Base-by-base conservation (phyloP, 1,139 yeast species). In the Scheffersomyces insectosa region DNA sequence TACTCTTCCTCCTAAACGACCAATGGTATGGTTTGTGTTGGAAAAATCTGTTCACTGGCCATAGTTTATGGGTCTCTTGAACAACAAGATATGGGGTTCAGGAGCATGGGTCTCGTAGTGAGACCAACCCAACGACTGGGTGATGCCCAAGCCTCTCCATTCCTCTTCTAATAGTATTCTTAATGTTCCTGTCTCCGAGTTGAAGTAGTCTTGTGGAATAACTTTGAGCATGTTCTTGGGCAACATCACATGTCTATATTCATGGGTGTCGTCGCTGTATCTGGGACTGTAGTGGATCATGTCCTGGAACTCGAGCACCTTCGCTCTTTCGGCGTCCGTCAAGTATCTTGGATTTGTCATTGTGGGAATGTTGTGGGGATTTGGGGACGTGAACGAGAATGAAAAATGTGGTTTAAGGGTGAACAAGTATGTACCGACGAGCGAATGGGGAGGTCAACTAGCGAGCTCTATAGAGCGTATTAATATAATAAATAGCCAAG, bases 41-140 rank as follows among this genome's bases (percentile, higher is more conserved):
- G 8, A 20, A 5, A 5, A 7, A 20, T 7, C 25, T 20, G 25
- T 8, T 20, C 25, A 50, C 51, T 47, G 62, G 36, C 63, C 60
- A 42, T 65, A 68, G 51, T 70, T 71, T 44, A 66, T 70, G 44
- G 85, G 79, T 57, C 89, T 74, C 63, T 91, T 93, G 73, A 95
- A 95, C 51, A 95, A 75, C 49, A 95, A 72, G 49, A 95, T 93
- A 62, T 95, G 99, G 25, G 99, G 99, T 65, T 95, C 99, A 30
- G 99, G 99, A 0, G 97, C 83, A 66, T 95, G 99, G 41, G 97
- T 91, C 60, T 93, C 99, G 62, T 93, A 95, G 65, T 95, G 99
- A 41, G 80, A 95, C 99, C 99, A 95, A 1, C 99, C 99, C 48
- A 95, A 75, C 38, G 96, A 88, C 65, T 93, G 99, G 9, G 99